Percentiles rank a stretch among this genome's conserved stretches.
These are phyloP conservation scores for Aquilaria agallochum DNA, from an alignment of 441 rosid genomes.

Conservation along the genomic window DNA sequence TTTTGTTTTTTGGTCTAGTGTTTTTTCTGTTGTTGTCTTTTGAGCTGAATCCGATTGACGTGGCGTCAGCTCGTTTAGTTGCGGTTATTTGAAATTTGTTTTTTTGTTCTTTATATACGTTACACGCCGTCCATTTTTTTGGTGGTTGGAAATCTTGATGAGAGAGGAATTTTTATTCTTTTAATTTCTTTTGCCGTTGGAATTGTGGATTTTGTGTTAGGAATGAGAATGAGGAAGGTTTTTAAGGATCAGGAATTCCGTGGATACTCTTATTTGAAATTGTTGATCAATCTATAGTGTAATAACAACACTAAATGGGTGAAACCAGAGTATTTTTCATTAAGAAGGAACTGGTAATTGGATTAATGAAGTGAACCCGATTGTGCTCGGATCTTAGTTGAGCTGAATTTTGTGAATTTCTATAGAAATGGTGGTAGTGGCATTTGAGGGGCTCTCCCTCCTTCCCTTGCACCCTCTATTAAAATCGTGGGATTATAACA, in stretches of 20 bases:
- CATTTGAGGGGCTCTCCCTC: too few relatives aligned
- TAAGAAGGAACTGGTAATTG: too few relatives aligned
- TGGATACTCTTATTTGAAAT: neutral
- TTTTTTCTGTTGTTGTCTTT: neutral
- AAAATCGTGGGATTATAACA: too few relatives aligned
- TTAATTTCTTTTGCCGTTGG: constrained; percentile 2
- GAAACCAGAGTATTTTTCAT: too few relatives aligned
- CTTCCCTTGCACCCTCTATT: too few relatives aligned
- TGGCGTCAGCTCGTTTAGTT: constrained; percentile 3
- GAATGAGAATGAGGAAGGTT: neutral
- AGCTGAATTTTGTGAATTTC: too few relatives aligned
- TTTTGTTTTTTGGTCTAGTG: constrained; percentile 9
- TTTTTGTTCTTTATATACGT: neutral
- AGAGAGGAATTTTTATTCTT: constrained; percentile 1
- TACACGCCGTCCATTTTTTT: constrained; percentile 9
- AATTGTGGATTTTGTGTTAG: constrained; percentile 1
- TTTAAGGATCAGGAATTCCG: neutral
- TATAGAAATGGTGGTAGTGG: too few relatives aligned
- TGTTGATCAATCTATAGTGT: neutral
- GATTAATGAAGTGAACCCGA: too few relatives aligned
- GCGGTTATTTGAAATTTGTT: neutral
- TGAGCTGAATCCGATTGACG: constrained; percentile 19
- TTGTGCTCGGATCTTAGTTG: too few relatives aligned
- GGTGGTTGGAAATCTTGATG: constrained; percentile 12
- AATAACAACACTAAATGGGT: too few relatives aligned